Evolutionary conservation across 2,329 filamentous ascomycete species (phyloP).

Genomic region (Aureobasidium vineae): DNA sequence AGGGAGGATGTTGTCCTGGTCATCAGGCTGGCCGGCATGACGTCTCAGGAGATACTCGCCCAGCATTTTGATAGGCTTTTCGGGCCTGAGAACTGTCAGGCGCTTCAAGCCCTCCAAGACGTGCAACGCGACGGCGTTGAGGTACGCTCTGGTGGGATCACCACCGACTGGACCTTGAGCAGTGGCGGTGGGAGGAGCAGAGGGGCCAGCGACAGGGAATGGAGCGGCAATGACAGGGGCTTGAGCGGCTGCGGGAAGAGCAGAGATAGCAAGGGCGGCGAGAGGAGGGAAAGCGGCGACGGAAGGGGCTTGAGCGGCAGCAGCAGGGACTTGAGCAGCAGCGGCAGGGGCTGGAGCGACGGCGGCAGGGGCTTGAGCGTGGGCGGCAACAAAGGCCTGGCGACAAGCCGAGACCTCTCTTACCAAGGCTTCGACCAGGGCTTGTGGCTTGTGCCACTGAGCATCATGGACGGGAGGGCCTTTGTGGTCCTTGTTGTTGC

Average conservation of each 20-base stretch:
- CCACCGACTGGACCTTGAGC: slow-evolving; percentile 32
- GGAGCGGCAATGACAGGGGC: not conserved
- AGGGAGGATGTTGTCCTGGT: too few species aligned
- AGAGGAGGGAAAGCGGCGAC: not conserved
- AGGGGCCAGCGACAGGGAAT: not conserved
- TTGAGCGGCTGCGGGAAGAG: not conserved
- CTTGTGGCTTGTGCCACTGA: not conserved
- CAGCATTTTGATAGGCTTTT: slow-evolving; percentile 52
- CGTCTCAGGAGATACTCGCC: slow-evolving; percentile 44
- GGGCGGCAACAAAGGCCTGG: not conserved
- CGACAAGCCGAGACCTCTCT: not conserved
- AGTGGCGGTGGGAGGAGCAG: not conserved
- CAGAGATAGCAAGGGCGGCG: too few species aligned
- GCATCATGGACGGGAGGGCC: not conserved
- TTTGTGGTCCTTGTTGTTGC: not conserved
- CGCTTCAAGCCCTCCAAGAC: slow-evolving; percentile 54
- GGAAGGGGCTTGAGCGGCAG: not conserved
- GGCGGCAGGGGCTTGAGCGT: not conserved
- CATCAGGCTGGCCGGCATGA: too few species aligned
- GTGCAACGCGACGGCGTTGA: slow-evolving; percentile 52
- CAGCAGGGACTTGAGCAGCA: not conserved
- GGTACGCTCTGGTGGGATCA: slow-evolving; percentile 49
- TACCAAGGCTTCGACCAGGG: not conserved
- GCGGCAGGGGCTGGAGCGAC: not conserved
- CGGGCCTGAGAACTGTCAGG: slow-evolving; percentile 50